Evolutionary conservation across 179 eudicot genomes (phyloP).

Genomic region (Camellia oleifera): DNA sequence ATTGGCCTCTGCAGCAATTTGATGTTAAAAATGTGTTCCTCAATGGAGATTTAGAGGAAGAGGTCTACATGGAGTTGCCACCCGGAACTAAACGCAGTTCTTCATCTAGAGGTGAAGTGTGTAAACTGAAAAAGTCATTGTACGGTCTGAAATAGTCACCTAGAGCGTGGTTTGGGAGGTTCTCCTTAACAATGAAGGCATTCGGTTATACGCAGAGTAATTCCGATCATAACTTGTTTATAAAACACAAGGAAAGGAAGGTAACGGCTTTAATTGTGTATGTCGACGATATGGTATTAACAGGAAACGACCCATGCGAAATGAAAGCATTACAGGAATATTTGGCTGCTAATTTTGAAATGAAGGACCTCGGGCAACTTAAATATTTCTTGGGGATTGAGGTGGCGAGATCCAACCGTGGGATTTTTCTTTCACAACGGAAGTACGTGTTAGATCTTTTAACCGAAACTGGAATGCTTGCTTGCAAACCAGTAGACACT

Average conservation of each 20-base stretch:
- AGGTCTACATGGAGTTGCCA: neutral
- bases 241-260: neutral
- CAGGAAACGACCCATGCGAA: neutral
- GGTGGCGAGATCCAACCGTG: neutral
- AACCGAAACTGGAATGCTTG: neutral
- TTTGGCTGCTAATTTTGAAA: neutral
- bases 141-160: constrained; percentile 1
- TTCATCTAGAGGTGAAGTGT: neutral
- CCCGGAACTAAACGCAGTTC: neutral
- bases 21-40: constrained; percentile 2
- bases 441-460: neutral
- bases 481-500: constrained; percentile 1
- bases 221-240: neutral
- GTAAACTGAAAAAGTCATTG: neutral
- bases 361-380: neutral
- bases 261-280: neutral
- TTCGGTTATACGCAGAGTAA: neutral
- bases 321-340: neutral
- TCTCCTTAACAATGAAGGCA: neutral
- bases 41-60: neutral
- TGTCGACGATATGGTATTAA: neutral
- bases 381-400: constrained; percentile 6
- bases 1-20: neutral
- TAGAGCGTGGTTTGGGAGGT: constrained; percentile 2
- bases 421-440: neutral